A percentile compares a stretch with the other conserved stretches of the same genome.
Conservation (phyloP, 169 alveolate genomes). For the Plasmodium reichenowi region DNA sequence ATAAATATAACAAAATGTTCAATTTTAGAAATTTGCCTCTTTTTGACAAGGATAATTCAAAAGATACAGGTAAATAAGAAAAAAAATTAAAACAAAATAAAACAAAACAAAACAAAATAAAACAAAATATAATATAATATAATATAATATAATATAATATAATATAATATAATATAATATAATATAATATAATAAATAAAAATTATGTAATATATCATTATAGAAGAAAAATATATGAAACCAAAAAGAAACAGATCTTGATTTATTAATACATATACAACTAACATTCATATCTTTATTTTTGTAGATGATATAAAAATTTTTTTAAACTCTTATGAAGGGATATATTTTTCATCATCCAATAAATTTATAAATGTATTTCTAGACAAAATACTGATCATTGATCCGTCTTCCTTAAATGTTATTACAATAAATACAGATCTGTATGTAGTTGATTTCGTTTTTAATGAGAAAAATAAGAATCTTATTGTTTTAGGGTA, state of each 20-base stretch:
- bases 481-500: slow-evolving; percentile 63
- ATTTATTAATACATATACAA: background rate
- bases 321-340: slow-evolving; percentile 52
- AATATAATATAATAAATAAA: no score
- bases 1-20: slow-evolving; percentile 33
- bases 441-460: slow-evolving; percentile 32
- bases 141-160: no score
- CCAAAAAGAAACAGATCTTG: background rate
- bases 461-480: slow-evolving; percentile 49
- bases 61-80: slow-evolving; percentile 52
- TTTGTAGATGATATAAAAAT: slow-evolving; percentile 46
- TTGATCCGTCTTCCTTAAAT: slow-evolving; percentile 48
- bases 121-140: background rate
- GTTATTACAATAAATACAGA: slow-evolving; percentile 57
- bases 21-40: slow-evolving; percentile 53
- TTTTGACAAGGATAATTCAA: slow-evolving; percentile 45
- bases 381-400: slow-evolving; percentile 54
- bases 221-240: background rate
- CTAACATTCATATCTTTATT: background rate
- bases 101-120: slow-evolving; percentile 5
- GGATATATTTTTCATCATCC: slow-evolving; percentile 34
- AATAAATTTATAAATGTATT: slow-evolving; percentile 67
- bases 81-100: background rate
- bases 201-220: background rate
- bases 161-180: no score